Conservation (phyloP, 2,329 filamentous ascomycete genomes). For the Neocucurbitaria cava region DNA sequence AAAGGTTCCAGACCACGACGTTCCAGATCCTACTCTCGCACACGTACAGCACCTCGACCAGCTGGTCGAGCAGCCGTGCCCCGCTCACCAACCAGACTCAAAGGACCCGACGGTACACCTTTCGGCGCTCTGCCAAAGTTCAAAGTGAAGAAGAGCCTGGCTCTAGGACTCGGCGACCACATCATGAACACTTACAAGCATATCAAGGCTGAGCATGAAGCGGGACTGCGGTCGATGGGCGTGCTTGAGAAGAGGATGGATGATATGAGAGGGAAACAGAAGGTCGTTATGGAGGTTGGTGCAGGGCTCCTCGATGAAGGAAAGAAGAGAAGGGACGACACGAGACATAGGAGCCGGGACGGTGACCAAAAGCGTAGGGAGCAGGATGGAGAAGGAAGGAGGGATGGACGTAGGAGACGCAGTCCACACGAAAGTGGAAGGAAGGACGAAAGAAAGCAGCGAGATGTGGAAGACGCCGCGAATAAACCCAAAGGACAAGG, state of each 20-base stretch:
- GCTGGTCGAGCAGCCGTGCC: background rate
- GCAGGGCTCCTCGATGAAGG: background rate
- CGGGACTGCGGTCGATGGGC: conserved; percentile 17
- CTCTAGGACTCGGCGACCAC: conserved; percentile 26
- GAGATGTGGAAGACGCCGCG: background rate
- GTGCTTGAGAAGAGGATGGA: conserved; percentile 20
- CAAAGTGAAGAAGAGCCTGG: conserved; percentile 18
- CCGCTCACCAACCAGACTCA: conserved; percentile 2
- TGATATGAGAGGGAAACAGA: conserved; percentile 10
- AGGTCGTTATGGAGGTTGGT: background rate
- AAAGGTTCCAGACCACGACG: background rate
- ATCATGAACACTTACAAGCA: conserved; percentile 28
- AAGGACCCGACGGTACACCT: conserved; percentile 23
- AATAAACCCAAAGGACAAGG: background rate
- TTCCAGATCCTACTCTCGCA: background rate
- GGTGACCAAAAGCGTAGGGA: background rate
- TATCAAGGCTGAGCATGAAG: conserved; percentile 28
- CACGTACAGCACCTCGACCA: background rate
- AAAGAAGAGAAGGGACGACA: background rate
- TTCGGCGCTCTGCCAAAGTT: conserved; percentile 26
- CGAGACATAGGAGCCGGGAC: background rate
- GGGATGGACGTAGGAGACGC: background rate
- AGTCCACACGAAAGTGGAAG: background rate
- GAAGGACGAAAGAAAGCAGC: background rate
- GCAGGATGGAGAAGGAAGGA: background rate